These are phyloP conservation scores for Tulasnella sp. DNA, from an alignment of 768 basidiomycete genomes.

Conservation along the genomic window DNA sequence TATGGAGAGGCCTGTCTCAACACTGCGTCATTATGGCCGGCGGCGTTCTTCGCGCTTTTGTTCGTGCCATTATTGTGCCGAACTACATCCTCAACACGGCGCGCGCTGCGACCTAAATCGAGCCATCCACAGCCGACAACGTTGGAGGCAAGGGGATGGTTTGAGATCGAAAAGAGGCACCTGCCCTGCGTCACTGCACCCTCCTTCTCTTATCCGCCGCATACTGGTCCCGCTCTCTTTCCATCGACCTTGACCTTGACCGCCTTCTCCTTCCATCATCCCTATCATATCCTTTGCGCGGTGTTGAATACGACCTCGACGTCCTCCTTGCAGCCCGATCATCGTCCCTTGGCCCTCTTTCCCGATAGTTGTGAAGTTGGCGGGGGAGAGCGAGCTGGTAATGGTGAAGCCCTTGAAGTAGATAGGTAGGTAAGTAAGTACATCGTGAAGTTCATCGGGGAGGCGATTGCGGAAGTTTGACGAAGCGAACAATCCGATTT, in stretches of 20 bases:
- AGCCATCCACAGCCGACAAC: neutral
- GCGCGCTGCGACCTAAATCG: neutral
- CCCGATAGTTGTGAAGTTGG: too few relatives aligned
- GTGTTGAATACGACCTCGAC: slow-evolving; percentile 9
- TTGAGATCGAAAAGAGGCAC: too few relatives aligned
- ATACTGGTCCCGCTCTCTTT: neutral
- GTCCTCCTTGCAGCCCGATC: slow-evolving; percentile 3
- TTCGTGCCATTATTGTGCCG: neutral
- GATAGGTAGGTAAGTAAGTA: too few relatives aligned
- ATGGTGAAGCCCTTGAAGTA: too few relatives aligned
- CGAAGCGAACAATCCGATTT: too few relatives aligned
- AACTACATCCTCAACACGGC: neutral
- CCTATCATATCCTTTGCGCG: neutral
- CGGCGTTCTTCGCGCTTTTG: neutral
- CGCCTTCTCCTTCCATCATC: slow-evolving; percentile 12
- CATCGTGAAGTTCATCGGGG: too few relatives aligned
- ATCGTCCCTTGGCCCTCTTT: slow-evolving; percentile 20
- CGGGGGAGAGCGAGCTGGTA: too few relatives aligned
- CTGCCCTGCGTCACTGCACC: neutral
- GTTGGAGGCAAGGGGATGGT: too few relatives aligned
- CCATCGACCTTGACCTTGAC: slow-evolving; percentile 21
- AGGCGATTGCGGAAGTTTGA: too few relatives aligned
- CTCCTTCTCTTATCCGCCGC: neutral
- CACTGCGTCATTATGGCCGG: neutral
- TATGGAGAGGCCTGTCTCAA: neutral